Evolutionary conservation across 805 yeast species (phyloP).

Genomic region (Lachancea fermentati): DNA sequence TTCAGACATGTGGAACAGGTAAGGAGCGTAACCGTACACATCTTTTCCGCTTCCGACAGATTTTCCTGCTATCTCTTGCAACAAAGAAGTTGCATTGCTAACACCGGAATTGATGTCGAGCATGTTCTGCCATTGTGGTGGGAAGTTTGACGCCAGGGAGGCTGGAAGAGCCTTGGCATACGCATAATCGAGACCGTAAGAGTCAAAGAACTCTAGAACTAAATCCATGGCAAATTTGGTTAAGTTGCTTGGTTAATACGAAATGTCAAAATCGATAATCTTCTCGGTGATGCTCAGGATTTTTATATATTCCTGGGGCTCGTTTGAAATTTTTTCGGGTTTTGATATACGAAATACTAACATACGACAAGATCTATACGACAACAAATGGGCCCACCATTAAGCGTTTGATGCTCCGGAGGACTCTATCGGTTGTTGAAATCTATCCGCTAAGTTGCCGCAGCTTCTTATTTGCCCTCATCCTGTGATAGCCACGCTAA

Average conservation of each 20-base stretch:
- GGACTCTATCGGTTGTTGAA: neutral
- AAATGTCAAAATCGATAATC: neutral
- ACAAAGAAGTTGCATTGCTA: constrained; percentile 22
- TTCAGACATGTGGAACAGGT: constrained; percentile 49
- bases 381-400: neutral
- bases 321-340: constrained; percentile 5
- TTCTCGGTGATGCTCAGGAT: neutral
- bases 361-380: neutral
- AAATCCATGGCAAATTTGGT: constrained; percentile 62
- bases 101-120: constrained; percentile 23
- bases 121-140: constrained; percentile 19
- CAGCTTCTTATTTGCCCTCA: constrained; percentile 7
- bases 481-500: constrained; percentile 58
- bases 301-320: constrained; percentile 1
- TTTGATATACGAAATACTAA: neutral
- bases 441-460: neutral
- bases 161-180: constrained; percentile 69
- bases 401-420: neutral
- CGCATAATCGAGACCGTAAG: constrained; percentile 63
- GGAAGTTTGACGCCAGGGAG: constrained; percentile 38
- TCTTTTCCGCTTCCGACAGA: constrained; percentile 31
- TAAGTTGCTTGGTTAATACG: neutral
- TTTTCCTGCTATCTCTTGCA: constrained; percentile 12
- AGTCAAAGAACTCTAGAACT: constrained; percentile 74
- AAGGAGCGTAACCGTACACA: constrained; percentile 58